Evolutionary conservation across 495 filamentous ascomycete genomes (phyloP).

Genomic region (Penicillium desertorum): DNA sequence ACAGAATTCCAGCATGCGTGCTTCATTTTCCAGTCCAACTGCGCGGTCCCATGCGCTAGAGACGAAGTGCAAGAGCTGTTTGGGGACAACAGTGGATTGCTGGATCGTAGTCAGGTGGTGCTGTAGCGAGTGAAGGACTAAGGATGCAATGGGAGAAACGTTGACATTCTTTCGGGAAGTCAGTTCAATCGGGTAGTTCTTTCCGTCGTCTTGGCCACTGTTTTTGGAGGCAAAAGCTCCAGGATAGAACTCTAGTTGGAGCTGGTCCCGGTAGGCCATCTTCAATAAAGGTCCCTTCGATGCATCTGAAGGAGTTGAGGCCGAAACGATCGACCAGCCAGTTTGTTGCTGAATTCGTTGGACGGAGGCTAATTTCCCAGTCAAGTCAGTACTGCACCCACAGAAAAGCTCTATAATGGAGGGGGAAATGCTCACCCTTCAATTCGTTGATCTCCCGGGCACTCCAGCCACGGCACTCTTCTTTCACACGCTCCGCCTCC

Average conservation of each 20-base stretch:
- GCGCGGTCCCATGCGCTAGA: constrained; percentile 45
- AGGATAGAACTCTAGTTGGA: constrained; percentile 75
- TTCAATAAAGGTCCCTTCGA: constrained; percentile 57
- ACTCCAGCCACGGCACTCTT: constrained; percentile 88
- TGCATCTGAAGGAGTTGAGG: constrained; percentile 39
- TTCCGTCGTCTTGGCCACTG: constrained; percentile 16
- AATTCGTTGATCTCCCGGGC: constrained; percentile 70
- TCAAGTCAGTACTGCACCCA: background rate
- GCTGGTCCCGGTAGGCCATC: constrained; percentile 74
- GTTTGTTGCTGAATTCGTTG: constrained; percentile 63
- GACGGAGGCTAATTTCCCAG: constrained; percentile 55
- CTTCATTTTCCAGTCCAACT: constrained; percentile 43
- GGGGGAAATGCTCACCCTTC: constrained; percentile 53
- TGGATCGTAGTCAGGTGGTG: constrained; percentile 32
- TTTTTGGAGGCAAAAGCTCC: constrained; percentile 50
- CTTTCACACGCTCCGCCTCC: constrained; percentile 78
- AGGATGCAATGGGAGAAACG: constrained; percentile 36
- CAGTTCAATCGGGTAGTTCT: constrained; percentile 34
- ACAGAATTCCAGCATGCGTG: constrained; percentile 48
- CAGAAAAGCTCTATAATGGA: constrained; percentile 12
- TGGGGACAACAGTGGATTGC: constrained; percentile 36
- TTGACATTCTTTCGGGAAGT: constrained; percentile 20
- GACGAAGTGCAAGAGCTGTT: constrained; percentile 40
- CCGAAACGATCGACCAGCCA: constrained; percentile 76
- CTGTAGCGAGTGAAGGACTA: constrained; percentile 43